Percentiles rank a stretch among this genome's conserved stretches.
Evolutionary conservation across 768 basidiomycete species (phyloP).

Genomic region (Mycena capillaripes): DNA sequence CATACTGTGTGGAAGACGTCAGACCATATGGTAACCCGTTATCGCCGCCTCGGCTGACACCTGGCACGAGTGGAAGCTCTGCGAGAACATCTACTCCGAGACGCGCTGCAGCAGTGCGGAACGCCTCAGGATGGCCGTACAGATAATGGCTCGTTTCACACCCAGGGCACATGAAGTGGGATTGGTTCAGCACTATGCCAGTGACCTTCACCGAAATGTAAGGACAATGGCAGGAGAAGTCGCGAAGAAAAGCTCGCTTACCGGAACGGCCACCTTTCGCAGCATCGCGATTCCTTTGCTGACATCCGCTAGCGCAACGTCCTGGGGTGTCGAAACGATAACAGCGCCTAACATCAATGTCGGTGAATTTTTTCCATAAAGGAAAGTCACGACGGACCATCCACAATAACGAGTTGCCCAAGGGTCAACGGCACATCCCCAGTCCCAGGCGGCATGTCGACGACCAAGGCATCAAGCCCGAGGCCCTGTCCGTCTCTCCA

Average conservation of each 20-base stretch:
- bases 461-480: slow-evolving; percentile 86
- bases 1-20: slow-evolving; percentile 8
- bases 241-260: slow-evolving; percentile 53
- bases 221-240: neutral
- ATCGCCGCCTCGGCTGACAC: slow-evolving; percentile 82
- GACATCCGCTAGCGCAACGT: slow-evolving; percentile 92
- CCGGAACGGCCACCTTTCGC: slow-evolving; percentile 88
- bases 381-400: slow-evolving; percentile 68
- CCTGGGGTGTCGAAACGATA: slow-evolving; percentile 96
- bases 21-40: slow-evolving; percentile 69
- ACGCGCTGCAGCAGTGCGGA: slow-evolving; percentile 68
- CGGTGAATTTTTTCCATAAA: neutral
- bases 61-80: slow-evolving; percentile 84
- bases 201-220: slow-evolving; percentile 68
- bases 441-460: slow-evolving; percentile 98
- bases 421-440: slow-evolving; percentile 96
- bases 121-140: slow-evolving; percentile 79
- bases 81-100: slow-evolving; percentile 79
- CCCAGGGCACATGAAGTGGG: slow-evolving; percentile 83
- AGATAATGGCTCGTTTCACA: slow-evolving; percentile 75
- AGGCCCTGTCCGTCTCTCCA: slow-evolving; percentile 68
- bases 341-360: slow-evolving; percentile 76
- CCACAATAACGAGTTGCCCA: slow-evolving; percentile 86
- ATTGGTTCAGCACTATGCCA: slow-evolving; percentile 90
- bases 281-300: slow-evolving; percentile 95